Evolutionary conservation across 2,329 filamentous ascomycete genomes (phyloP), one percentile per base, ranked within the genome.

Genomic region (Podosphaera xanthii): DNA sequence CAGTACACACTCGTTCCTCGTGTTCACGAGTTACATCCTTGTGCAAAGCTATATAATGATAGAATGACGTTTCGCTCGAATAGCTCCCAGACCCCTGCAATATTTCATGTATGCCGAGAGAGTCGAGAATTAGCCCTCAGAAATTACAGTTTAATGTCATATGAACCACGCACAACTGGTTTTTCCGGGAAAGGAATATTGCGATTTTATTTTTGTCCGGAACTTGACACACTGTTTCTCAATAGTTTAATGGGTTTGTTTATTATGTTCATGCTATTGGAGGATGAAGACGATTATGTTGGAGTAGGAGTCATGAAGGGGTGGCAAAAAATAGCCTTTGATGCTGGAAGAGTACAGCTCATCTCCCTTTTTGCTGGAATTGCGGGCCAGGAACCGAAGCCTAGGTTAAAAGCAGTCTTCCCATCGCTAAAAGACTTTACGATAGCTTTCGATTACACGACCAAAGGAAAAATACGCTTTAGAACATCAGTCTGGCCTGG

Each of bases 31-130:
- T 58, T 68, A 4, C 66, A 68, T 49, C 67, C 67, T 8, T 67
- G 66, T 59, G 62, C 65, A 6, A 65, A 64, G 46, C 63, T 67
- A 34, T 67, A 68, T 58, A 65, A 68, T 38, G 63, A 66, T 44
- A 64, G 64, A 50, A 67, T 67, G 61, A 68, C 65, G 31, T 67
- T 68, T 55, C 66, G 67, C n/a, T 67, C 65, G 30, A 68, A 68
- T 60, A 63, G 61, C 36, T 61, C 59, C 8, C 60, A 59, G 8
- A 65, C 66, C 12, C 67, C 67, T 6, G 22, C 63, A 1, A 63
- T 68, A 5, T 63, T 68, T 22, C 65, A 66, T 34, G 62, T 60
- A 35, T 64, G 62, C 58, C 60, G 34, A 8, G 67, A 68, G 59
- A 65, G 65, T n/a, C 60, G 67, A 44, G 33, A 36, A 1, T 54